Percentiles rank a stretch among this genome's conserved stretches.
These are phyloP conservation scores for Exophiala alcalophila DNA, from an alignment of 2,329 filamentous ascomycete species.

Conservation along the genomic window DNA sequence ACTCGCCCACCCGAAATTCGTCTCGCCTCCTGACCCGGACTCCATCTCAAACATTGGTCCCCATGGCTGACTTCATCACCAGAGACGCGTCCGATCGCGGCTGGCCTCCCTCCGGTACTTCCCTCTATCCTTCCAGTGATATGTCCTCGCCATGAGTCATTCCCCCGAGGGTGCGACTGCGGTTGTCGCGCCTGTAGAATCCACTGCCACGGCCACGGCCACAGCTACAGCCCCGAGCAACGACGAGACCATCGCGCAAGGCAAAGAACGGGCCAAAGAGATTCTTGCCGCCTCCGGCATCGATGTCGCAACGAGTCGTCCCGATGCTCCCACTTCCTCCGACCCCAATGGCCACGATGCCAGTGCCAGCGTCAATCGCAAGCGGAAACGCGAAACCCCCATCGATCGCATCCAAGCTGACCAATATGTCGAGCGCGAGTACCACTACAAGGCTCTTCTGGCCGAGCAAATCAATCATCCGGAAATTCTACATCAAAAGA, in stretches of 20 bases:
- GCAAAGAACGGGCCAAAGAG: slow-evolving; percentile 60
- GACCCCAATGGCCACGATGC: slow-evolving; percentile 33
- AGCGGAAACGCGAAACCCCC: slow-evolving; percentile 48
- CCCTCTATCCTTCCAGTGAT: slow-evolving; percentile 7
- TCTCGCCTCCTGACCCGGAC: slow-evolving; percentile 5
- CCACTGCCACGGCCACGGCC: too few species aligned
- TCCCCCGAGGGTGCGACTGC: slow-evolving; percentile 23
- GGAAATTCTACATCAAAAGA: slow-evolving; percentile 60
- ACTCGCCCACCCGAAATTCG: slow-evolving; percentile 3
- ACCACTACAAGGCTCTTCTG: slow-evolving; percentile 55
- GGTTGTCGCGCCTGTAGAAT: slow-evolving; percentile 20
- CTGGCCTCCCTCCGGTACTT: slow-evolving; percentile 3
- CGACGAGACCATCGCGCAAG: slow-evolving; percentile 52
- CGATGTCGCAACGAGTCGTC: slow-evolving; percentile 31
- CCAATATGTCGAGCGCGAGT: slow-evolving; percentile 64
- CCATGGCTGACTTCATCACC: slow-evolving; percentile 19
- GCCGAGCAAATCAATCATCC: slow-evolving; percentile 54
- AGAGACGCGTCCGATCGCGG: slow-evolving; percentile 21
- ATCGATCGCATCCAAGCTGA: slow-evolving; percentile 54
- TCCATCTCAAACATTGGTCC: slow-evolving; percentile 8
- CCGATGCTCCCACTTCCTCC: slow-evolving; percentile 35
- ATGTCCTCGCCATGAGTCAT: slow-evolving; percentile 26
- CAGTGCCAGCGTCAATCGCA: slow-evolving; percentile 33
- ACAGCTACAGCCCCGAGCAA: slow-evolving; percentile 15
- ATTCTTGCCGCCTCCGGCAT: slow-evolving; percentile 54